Evolutionary conservation across 2,329 filamentous ascomycete species (phyloP), one percentile per base, ranked within the genome.

Genomic region (Echinosphaeria canescens): DNA sequence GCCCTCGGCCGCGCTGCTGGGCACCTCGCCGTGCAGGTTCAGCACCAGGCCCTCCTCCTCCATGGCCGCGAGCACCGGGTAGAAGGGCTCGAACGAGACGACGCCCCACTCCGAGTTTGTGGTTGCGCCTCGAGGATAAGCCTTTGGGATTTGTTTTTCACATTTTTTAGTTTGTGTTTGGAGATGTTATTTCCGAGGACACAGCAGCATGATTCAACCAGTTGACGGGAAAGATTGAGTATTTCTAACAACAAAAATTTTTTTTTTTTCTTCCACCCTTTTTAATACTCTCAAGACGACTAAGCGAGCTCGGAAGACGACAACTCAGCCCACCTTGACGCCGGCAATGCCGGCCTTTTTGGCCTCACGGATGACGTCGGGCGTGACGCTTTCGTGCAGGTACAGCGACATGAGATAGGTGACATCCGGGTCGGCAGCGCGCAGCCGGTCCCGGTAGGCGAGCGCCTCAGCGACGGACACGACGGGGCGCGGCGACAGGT

Each of bases 21-120:
- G 73, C n/a, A 74, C 67, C 50, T 93, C 85, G 36, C 84, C 85
- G 46, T 95, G 84, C n/a, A 95, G 56, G 51, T 93, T 93, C 23
- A 49, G 41, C 12, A 49, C 41, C 43, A 92, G 57, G 36, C 73
- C 70, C 36, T 82, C 67, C 31, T 71, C 54, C 44, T 92, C 75
- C 84, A 95, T 93, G 35, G 79, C 76, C n/a, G 61, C 64, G 42
- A 95, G 91, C 10, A 85, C 76, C 5, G 69, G 65, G 42, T 76
- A 75, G 50, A 80, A 85, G 17, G 59, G 51, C 32, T 70, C 66
- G 40, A 79, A 67, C 30, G 68, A 63, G 11, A 75, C 53, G 14
- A 84, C 75, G 10, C 78, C 79, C 15, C 63, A 66, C 25, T 63
- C 58, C 13, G 66, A 72, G 47, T 74, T 74, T 25, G 69, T 75